A percentile compares a stretch with the other conserved stretches of the same genome.
These are phyloP conservation scores for Scedosporium aurantiacum DNA, from an alignment of 2,329 filamentous ascomycete species.

Conservation along the genomic window DNA sequence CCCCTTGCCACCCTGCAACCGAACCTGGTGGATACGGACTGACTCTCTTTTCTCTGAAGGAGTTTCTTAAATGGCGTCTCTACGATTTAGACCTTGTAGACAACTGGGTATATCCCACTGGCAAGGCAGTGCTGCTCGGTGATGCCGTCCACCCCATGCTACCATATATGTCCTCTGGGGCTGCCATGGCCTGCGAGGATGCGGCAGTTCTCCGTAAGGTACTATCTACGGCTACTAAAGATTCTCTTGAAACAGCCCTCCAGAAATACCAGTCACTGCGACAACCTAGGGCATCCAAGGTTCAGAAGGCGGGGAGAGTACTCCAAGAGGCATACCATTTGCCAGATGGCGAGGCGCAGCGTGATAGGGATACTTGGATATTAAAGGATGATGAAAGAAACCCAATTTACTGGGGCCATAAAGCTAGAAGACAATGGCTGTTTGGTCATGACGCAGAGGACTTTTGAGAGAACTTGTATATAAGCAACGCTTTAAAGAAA, in stretches of 20 bases:
- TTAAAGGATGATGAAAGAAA: constrained; percentile 1
- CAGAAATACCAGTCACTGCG: not conserved
- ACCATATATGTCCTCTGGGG: constrained; percentile 31
- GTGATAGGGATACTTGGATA: not conserved
- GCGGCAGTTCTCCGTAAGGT: constrained; percentile 21
- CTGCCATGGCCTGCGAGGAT: constrained; percentile 32
- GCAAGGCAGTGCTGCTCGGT: constrained; percentile 24
- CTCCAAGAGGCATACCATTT: not conserved
- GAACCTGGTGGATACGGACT: too few species aligned
- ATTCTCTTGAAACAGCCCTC: not conserved
- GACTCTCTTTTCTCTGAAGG: constrained; percentile 10
- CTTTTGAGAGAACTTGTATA: too few species aligned
- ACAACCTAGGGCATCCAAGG: not conserved
- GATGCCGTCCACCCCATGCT: constrained; percentile 33
- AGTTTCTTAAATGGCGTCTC: constrained; percentile 23
- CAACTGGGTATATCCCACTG: constrained; percentile 17
- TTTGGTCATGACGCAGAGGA: constrained; percentile 6
- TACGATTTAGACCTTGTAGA: constrained; percentile 15
- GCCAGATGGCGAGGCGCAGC: not conserved
- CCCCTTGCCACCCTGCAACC: constrained; percentile 13
- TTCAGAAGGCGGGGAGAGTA: not conserved
- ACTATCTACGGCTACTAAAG: not conserved
- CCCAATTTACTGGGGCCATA: constrained; percentile 5
- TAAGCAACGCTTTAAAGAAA: too few species aligned
- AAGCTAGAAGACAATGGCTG: constrained; percentile 1